A percentile compares a stretch with the other conserved stretches of the same genome.
Conservation (phyloP, 441 rosid genomes). For the Populus hybrid region DNA sequence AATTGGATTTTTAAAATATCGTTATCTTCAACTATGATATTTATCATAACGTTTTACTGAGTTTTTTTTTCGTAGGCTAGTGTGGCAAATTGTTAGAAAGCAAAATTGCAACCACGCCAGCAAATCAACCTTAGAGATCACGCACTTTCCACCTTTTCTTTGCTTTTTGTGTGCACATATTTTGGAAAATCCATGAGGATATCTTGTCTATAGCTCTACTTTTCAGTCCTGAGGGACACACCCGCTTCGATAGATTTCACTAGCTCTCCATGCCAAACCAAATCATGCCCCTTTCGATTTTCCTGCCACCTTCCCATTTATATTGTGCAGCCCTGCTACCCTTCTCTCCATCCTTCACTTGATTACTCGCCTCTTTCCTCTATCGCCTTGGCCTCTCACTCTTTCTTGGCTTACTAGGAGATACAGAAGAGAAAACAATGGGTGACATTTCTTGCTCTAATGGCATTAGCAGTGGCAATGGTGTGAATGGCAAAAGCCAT, state of each 20-base stretch:
- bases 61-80: too few relatives aligned
- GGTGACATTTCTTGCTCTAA: conserved; percentile 45
- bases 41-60: too few relatives aligned
- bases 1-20: too few relatives aligned
- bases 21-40: too few relatives aligned
- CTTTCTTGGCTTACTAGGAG: background rate
- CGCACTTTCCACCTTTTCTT: background rate
- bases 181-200: conserved; percentile 33
- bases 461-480: conserved; percentile 32
- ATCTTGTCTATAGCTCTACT: conserved; percentile 6
- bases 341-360: conserved; percentile 6
- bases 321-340: conserved; percentile 12
- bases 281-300: conserved; percentile 24
- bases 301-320: conserved; percentile 28
- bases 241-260: conserved; percentile 33
- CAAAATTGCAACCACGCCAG: conserved; percentile 20
- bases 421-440: conserved; percentile 23
- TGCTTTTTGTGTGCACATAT: background rate
- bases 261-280: conserved; percentile 16
- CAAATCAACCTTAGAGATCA: conserved; percentile 20
- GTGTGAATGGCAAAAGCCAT: conserved; percentile 29
- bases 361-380: background rate
- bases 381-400: background rate
- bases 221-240: background rate
- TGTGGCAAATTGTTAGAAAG: too few relatives aligned